Base-by-base conservation (phyloP, 768 basidiomycete species). In the Dioszegia hungarica region DNA sequence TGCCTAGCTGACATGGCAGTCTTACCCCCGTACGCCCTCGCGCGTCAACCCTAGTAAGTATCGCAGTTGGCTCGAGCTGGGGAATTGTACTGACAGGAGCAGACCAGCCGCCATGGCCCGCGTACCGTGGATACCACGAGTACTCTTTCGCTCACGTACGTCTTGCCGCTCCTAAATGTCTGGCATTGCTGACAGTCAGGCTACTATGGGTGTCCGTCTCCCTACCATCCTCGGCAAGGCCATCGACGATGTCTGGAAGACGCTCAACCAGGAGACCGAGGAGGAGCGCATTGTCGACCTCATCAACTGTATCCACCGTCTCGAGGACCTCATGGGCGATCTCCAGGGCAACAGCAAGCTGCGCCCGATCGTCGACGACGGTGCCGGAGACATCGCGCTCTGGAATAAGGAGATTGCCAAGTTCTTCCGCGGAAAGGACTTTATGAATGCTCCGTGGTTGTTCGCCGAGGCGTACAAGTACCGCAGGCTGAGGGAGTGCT, bases 371-470 rank as follows among this genome's bases (percentile, higher is more conserved):
- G 77, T 89, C 29, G 93, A 95, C 74, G 93, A 95, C 68, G 84
- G 82, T 50, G 92, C 92, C 72, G 91, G 85, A 9, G 93, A 95
- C 61, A 87, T 97, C 28, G 86, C 90, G 5, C 81, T 95, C 8
- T 97, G 92, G 93, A 97, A 97, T 78, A 94, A 95, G 67, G 90
- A 91, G 75, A 93, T 94, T 44, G 90, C 90, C 39, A 90, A 89
- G 72, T 95, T 83, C 75, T 95, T 95, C 78, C 86, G 90, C 78
- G 89, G 89, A 84, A 67, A 70, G 75, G 75, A 66, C 58, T 69
- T 62, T 70, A 93, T 93, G 90, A 91, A 88, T 73, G 90, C 92
- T 0, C 91, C 91, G 5, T 94, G 91, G 92, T 79, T 95, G 17
- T 95, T 97, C 67, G 93, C 92, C 20, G 92, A 94, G 75, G 91